These are phyloP conservation scores for Quercus tomentella DNA, from an alignment of 331 rosid genomes.

Conservation along the genomic window DNA sequence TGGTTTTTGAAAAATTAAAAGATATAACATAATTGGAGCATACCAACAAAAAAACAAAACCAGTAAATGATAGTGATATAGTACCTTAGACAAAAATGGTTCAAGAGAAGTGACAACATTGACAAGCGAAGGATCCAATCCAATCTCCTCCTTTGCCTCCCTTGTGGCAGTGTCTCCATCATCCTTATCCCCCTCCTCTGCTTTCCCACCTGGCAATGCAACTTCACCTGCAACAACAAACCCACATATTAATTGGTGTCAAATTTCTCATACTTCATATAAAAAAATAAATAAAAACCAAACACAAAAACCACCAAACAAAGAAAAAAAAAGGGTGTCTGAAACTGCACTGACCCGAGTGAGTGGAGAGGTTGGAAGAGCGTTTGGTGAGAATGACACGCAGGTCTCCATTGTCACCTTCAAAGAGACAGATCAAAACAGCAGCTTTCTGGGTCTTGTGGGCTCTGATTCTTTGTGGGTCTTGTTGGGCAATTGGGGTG, in stretches of 20 bases:
- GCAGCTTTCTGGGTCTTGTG: constrained; percentile 82
- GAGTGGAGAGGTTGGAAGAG: constrained; percentile 66
- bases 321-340: background rate
- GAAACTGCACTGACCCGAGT: constrained; percentile 60
- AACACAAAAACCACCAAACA: background rate
- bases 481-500: constrained; percentile 42
- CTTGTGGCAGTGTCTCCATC: constrained; percentile 86
- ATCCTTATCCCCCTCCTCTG: constrained; percentile 84
- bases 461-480: constrained; percentile 38
- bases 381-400: constrained; percentile 90
- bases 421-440: constrained; percentile 85
- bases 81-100: constrained; percentile 91
- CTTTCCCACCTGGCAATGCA: constrained; percentile 94
- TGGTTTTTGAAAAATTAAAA: background rate
- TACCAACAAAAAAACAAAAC: background rate
- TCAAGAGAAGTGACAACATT: constrained; percentile 76
- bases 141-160: constrained; percentile 92
- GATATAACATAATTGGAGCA: background rate
- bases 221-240: constrained; percentile 67
- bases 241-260: background rate
- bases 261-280: no score
- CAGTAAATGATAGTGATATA: background rate
- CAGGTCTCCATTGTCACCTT: constrained; percentile 80
- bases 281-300: background rate
- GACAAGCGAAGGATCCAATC: constrained; percentile 78